Evolutionary conservation across 2,329 filamentous ascomycete genomes (phyloP).

Genomic region (Sclerotinia glacialis): DNA sequence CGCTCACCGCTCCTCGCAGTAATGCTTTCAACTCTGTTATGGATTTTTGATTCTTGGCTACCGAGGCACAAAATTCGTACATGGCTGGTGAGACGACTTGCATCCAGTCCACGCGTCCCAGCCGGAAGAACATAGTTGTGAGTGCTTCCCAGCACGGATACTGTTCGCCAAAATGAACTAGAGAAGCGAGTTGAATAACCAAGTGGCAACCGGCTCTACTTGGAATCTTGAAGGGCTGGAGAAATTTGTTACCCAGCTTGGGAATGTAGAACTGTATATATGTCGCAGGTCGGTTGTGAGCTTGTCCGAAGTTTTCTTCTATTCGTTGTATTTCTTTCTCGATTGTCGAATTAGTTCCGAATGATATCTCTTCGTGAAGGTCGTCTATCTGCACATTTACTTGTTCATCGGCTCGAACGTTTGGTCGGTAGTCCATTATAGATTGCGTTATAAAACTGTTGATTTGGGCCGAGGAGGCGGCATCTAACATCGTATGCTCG

Average conservation of each 20-base stretch:
- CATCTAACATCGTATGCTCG: constrained; percentile 1
- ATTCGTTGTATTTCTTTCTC: neutral
- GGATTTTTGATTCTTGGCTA: neutral
- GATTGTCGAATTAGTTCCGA: neutral
- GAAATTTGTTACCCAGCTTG: neutral
- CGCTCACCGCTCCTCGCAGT: neutral
- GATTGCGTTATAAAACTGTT: constrained; percentile 21
- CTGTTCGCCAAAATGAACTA: constrained; percentile 29
- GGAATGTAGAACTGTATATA: neutral
- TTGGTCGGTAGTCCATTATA: neutral
- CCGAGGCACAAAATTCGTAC: neutral
- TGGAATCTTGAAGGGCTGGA: neutral
- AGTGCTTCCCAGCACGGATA: constrained; percentile 30
- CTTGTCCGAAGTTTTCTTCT: neutral
- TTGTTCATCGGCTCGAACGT: neutral
- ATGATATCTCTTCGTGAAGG: neutral
- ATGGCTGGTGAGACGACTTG: constrained; percentile 28
- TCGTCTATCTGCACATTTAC: neutral
- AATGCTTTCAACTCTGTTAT: neutral
- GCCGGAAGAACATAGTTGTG: constrained; percentile 30
- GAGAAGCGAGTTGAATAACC: constrained; percentile 28
- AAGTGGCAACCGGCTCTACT: neutral
- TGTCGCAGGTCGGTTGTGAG: neutral
- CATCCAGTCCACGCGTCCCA: constrained; percentile 30
- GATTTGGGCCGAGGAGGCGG: constrained; percentile 20